Evolutionary conservation across 78 protist genomes (phyloP).

Genomic region (Blattamonas nauphoetae): DNA sequence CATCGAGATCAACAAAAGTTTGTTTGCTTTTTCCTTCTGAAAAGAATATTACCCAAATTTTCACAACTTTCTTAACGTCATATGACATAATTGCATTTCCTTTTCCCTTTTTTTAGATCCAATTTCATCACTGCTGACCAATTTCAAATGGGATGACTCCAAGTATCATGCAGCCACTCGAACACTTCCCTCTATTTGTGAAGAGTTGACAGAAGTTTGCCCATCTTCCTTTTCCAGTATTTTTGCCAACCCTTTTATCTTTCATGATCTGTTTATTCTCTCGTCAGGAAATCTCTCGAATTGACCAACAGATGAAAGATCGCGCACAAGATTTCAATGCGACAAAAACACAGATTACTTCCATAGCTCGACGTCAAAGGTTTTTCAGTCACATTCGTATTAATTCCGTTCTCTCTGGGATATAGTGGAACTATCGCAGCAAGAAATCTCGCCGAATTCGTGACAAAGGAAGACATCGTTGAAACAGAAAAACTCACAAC

Average conservation of each 20-base stretch:
- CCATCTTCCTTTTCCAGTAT: too few relatives aligned
- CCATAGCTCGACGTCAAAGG: neutral
- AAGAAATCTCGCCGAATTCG: neutral
- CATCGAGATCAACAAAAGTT: neutral
- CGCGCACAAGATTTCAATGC: neutral
- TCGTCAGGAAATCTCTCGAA: neutral
- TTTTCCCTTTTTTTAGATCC: neutral
- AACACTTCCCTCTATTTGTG: neutral
- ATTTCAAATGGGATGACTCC: slow-evolving; percentile 3
- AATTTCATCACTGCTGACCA: neutral
- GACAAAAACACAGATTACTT: neutral
- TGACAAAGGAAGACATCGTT: neutral
- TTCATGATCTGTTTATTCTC: too few relatives aligned
- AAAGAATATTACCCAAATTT: too few relatives aligned
- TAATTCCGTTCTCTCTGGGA: neutral
- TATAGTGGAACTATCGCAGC: neutral
- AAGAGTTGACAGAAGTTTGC: too few relatives aligned
- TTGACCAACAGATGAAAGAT: neutral
- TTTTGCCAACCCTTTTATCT: too few relatives aligned
- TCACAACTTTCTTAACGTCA: too few relatives aligned
- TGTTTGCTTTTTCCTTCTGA: neutral
- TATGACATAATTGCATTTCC: too few relatives aligned
- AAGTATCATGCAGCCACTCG: neutral
- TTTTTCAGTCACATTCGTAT: neutral
- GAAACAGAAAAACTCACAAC: slow-evolving; percentile 2